Conservation (phyloP, 1,284 basidiomycete genomes). For the Pseudozyma thailandica region DNA sequence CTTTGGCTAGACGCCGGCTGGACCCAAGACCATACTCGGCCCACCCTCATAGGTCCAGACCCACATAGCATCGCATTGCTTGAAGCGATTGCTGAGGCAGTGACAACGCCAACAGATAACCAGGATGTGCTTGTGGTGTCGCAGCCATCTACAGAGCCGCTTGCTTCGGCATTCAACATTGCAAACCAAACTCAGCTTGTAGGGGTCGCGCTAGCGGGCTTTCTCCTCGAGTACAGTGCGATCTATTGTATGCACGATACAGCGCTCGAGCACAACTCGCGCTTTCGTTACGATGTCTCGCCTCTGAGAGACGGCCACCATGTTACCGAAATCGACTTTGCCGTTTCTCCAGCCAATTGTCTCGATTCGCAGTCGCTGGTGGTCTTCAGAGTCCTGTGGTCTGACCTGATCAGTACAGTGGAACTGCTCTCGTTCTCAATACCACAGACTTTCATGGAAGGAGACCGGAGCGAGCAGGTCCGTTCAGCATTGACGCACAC, state of each 20-base stretch:
- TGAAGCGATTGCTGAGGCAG: background rate
- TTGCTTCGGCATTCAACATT: background rate
- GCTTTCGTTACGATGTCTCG: constrained; percentile 7
- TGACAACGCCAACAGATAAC: background rate
- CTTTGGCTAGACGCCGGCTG: constrained; percentile 20
- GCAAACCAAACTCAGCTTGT: constrained; percentile 11
- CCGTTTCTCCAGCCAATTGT: constrained; percentile 19
- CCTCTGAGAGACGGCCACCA: background rate
- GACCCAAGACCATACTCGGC: constrained; percentile 4
- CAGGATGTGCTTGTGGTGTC: constrained; percentile 14
- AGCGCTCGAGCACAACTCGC: background rate
- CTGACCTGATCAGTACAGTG: background rate
- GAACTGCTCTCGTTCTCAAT: constrained; percentile 30
- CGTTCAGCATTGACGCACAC: background rate
- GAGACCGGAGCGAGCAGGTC: background rate
- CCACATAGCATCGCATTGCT: constrained; percentile 10
- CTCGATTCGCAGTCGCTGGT: constrained; percentile 18
- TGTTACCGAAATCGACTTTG: constrained; percentile 1
- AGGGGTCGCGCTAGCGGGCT: constrained; percentile 26
- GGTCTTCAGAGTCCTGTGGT: constrained; percentile 15
- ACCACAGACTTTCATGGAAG: constrained; percentile 7
- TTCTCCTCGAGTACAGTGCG: constrained; percentile 29
- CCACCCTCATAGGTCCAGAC: constrained; percentile 11
- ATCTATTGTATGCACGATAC: constrained; percentile 25
- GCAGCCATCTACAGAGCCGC: background rate